Conservation (phyloP, 352 stramenopile species). For the Blastocystis sp. region DNA sequence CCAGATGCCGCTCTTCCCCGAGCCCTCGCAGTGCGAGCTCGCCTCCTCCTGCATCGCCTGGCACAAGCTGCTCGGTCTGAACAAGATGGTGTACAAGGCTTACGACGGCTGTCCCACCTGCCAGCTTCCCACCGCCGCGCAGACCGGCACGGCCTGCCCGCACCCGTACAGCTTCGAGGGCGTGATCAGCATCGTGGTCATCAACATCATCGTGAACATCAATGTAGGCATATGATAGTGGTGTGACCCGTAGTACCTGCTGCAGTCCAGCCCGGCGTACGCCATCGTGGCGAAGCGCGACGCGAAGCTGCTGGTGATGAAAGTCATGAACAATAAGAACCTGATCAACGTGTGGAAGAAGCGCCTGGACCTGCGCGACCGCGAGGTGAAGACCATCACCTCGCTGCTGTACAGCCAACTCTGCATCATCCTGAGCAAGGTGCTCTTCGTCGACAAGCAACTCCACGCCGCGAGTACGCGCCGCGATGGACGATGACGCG, state of each 20-base stretch:
- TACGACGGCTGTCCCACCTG: slow-evolving; percentile 41
- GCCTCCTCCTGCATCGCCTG: neutral
- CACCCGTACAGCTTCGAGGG: slow-evolving; percentile 19
- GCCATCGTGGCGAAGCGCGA: slow-evolving; percentile 5
- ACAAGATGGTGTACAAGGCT: slow-evolving; percentile 42
- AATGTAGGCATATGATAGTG: neutral
- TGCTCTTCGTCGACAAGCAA: slow-evolving; percentile 62
- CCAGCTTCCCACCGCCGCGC: neutral
- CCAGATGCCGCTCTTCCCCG: slow-evolving; percentile 44
- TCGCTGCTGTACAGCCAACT: slow-evolving; percentile 61
- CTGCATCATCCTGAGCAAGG: slow-evolving; percentile 63
- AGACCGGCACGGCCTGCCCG: neutral
- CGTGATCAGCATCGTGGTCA: slow-evolving; percentile 60
- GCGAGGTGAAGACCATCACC: slow-evolving; percentile 61
- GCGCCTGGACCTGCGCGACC: slow-evolving; percentile 31
- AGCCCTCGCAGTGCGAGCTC: slow-evolving; percentile 26
- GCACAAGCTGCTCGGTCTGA: slow-evolving; percentile 47
- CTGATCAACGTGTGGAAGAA: slow-evolving; percentile 61
- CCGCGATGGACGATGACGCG: neutral
- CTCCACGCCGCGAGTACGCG: slow-evolving; percentile 19
- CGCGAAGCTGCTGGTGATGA: neutral
- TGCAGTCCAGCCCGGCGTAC: slow-evolving; percentile 23
- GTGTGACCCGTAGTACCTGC: slow-evolving; percentile 48
- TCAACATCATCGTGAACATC: slow-evolving; percentile 68
- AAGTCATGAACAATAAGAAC: slow-evolving; percentile 20